Base-by-base conservation (phyloP, 202 grass and related monocot genomes). In the Bolboschoenoplectus hybrid region DNA sequence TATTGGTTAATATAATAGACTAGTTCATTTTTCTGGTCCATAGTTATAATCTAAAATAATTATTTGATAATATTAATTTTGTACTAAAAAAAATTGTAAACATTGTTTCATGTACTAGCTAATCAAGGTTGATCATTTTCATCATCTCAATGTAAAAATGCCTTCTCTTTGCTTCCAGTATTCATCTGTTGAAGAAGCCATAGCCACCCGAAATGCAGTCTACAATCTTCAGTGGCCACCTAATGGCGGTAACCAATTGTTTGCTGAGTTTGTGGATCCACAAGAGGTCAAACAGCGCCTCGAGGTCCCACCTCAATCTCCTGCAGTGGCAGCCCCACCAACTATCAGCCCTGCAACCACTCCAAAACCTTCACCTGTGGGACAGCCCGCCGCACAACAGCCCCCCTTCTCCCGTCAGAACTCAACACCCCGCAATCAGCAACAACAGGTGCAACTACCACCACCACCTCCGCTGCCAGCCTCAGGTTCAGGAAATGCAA, bases 181-280 rank as follows among this genome's bases (percentile, higher is more conserved):
- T 84, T 90, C 92, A 5, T 99, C 93, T 8, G 89, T 91, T 57
- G 97, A 99, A 76, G 97, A 99, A 89, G 93, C 97, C 79, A 89
- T 85, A 47, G 92, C 93, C 51, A 99, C 97, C 65, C 92, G 97
- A 5, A 83, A 97, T 87, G 92, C 91, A 89, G 75, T 99, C 35
- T 99, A 92, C 82, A 90, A 99, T 85, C 89, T 99, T 70, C 93
- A 99, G 89, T 99, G 97, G 97, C 97, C 97, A 51, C 68, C 86
- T 14, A 99, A 97, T 67, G 91, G 94, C 67, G 97, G 93, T 45
- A 99, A 99, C 85, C 89, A 89, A 81, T 85, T 99, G 79, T 72
- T 94, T 52, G 97, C 91, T 10, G 97, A 99, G 82, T 99, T 99
- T 89, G 92, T 99, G 81, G 92, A 99, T 81, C 92, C 93, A 50